Evolutionary conservation across 108 stramenopile species (phyloP), one percentile per base, ranked within the genome.

Genomic region (Skeletonema costatum): DNA sequence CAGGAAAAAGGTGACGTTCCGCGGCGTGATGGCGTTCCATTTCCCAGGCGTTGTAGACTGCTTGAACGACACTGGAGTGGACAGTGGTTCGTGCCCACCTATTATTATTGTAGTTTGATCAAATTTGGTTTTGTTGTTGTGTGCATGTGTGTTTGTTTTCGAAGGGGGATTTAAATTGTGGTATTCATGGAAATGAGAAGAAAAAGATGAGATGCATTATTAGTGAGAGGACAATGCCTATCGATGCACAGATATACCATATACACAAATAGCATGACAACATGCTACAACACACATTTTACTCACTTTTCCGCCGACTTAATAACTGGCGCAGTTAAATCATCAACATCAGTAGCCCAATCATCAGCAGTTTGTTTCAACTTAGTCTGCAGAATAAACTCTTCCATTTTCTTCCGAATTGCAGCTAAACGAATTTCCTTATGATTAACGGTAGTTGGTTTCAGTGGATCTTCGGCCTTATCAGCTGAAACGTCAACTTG

Each of bases 11-110:
- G 66, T 92, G 90, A 21, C 91, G 89, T 85, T 96, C 93, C 13
- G 95, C 92, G 29, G 93, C 88, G 82, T 92, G 95, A 42, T 96
- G 93, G 59, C 95, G 92, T 70, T 92, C 95, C 92, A 92, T 92
- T 75, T 93, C 91, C 95, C 95, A 96, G 11, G 90, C 87, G 39
- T 86, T 90, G 77, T 89, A 87, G 16, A 96, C 90, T 32, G 88
- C 88, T 74, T 93, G 87, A 17, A 96, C 91, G 21, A 96, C 82
- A 44, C 77, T 80, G n/a, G 88, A 84, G 16, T 88, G 88, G 31
- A 96, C 88, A 5, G 86, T 91, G 39, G 75, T 84, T 29, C 77
- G 80, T 21, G 94, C 91, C 92, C 91, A 96, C 72, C 90, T 92
- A 56, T 50, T 29, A 2, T 19, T 14, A 21, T 50, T 13, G 16